Base-by-base conservation (phyloP, 2,329 filamentous ascomycete genomes). In the Colletotrichum sp. region DNA sequence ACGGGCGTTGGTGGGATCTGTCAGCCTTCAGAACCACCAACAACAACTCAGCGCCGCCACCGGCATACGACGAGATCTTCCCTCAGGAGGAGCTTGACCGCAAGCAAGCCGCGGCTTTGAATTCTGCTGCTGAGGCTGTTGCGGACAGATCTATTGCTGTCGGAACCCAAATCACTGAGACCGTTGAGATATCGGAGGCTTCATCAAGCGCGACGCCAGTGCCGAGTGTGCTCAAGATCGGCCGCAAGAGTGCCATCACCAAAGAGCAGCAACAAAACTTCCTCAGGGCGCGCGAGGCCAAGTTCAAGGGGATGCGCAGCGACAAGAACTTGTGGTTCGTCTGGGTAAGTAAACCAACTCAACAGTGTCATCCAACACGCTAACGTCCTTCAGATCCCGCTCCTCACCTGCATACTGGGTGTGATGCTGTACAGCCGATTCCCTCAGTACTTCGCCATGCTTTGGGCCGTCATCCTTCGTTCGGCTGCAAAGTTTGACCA, bases 21-120 rank as follows among this genome's bases (percentile, higher is more conserved):
- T 89, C 93, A 61, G 91, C 92, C 11, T 85, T 88, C 49, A 87
- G 89, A 79, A 85, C 85, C 68, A 83, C 85, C 52, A 80, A 86
- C 19, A 86, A 85, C 25, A 86, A 85, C 52, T 84, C 90, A 12
- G 86, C 88, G 6, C 88, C 90, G 36, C 94, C 94, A 11, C 95
- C 95, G 12, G 91, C 95, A 0, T 97, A 97, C 78, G 93, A 96
- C 69, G 95, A 96, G 64, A 91, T 97, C 32, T 97, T 92, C 82
- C 95, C 94, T 3, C 86, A 87, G 55, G 84, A 87, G 69, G 86
- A 88, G 61, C 78, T 88, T 19, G 90, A 93, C 72, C 85, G 84
- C 29, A 93, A 94, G 83, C 88, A 90, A 79, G 86, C 88, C 22
- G 90, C 90, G n/a, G 91, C 90, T 2, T 87, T 88, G 11, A 87